A percentile compares a stretch with the other conserved stretches of the same genome.
Evolutionary conservation across 257 asterid species (phyloP).

Genomic region (Solanum sparsipilum): DNA sequence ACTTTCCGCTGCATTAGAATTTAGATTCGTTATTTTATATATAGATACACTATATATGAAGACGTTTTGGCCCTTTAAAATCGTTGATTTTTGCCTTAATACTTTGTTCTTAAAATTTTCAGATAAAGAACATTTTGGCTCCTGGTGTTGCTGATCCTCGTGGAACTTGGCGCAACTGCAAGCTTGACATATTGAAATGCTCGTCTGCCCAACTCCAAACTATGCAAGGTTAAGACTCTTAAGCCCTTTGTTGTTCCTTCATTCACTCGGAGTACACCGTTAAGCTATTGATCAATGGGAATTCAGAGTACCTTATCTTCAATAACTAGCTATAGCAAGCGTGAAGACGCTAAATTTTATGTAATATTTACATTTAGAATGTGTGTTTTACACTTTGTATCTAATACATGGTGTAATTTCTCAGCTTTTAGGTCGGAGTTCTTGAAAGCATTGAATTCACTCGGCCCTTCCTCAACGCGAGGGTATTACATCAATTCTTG

Average conservation of each 20-base stretch:
- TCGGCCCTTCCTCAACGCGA: constrained; percentile 44
- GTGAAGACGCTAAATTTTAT: neutral
- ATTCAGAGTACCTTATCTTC: neutral
- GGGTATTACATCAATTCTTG: constrained; percentile 77
- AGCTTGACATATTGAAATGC: constrained; percentile 46
- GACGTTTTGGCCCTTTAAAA: neutral
- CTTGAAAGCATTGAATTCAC: constrained; percentile 26
- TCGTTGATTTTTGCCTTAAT: neutral
- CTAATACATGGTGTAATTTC: neutral
- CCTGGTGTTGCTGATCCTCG: constrained; percentile 58
- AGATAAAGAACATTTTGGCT: constrained; percentile 52
- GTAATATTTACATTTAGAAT: neutral
- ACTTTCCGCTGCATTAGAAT: neutral
- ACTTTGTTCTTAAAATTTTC: neutral
- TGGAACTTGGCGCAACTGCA: constrained; percentile 49
- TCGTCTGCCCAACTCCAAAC: constrained; percentile 32
- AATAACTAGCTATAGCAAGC: neutral
- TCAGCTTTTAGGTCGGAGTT: constrained; percentile 49
- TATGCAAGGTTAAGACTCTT: constrained; percentile 35
- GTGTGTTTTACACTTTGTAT: neutral
- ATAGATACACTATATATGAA: neutral
- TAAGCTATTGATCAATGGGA: neutral
- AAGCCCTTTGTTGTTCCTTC: neutral
- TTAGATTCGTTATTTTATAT: neutral
- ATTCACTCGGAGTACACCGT: neutral